Base-by-base conservation (phyloP, 1,139 yeast genomes). In the Protomyces inundatus region DNA sequence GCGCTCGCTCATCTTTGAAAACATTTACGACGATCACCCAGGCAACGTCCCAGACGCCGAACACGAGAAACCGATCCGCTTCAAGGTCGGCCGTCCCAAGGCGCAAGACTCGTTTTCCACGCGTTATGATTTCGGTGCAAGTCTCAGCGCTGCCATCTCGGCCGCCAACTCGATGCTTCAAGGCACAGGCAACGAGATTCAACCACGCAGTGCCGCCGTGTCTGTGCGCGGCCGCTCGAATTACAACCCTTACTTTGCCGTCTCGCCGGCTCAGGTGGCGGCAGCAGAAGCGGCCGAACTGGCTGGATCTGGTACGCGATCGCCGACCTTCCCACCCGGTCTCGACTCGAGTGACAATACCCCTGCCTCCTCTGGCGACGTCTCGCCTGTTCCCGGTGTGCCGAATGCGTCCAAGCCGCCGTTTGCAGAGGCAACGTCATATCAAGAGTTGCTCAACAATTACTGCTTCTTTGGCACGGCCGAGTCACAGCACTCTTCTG, bases 61-160 rank as follows among this genome's bases (percentile, higher is more conserved):
- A 12, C 56, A 40, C 56, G 62, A 58, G 14, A 35, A 54, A 32
- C 54, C 58, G 23, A 23, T 60, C 32, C 42, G 46, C n/a, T 12
- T 54, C 50, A 54, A 54, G 50, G 33, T 46, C 16, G 36, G 30
- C n/a, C 55, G 48, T 10, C 34, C 39, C 6, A 23, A 35, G n/a
- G 16, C 58, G 30, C 45, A 46, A 6, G 64, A 60, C 37, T 54
- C 58, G 3, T 64, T 64, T 36, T 64, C 66, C 4, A 55, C 37
- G 36, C 46, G 66, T 39, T 62, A 64, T 35, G 66, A 64, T 16
- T 62, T 64, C 42, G 61, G 66, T 4, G 59, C 66, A 12, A 54
- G 57, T 34, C 35, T 64, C 48, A 63, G 51, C 16, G 66, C 65
- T 9, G 66, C 66, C 37, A 64, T 64, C 23, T 52, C 59, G 16